Evolutionary conservation across 768 basidiomycete species (phyloP).

Genomic region (Boletus subparvulus): DNA sequence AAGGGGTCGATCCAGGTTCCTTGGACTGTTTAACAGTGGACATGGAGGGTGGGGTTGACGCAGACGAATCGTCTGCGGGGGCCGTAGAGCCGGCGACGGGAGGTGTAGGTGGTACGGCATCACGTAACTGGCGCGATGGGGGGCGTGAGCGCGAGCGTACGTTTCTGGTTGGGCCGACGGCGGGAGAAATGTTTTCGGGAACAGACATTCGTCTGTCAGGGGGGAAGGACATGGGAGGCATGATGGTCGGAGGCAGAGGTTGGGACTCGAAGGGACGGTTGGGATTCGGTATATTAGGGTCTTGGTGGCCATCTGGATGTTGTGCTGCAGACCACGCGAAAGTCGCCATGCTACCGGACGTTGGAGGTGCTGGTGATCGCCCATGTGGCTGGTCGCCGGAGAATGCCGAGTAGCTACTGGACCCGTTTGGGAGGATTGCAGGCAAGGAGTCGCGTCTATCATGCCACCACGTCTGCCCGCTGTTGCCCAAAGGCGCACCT

Average conservation of each 20-base stretch:
- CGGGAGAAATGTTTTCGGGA: constrained; percentile 52
- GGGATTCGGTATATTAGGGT: constrained; percentile 41
- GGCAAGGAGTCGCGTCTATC: constrained; percentile 76
- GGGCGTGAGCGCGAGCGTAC: constrained; percentile 70
- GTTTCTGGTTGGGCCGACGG: constrained; percentile 48
- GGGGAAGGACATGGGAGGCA: constrained; percentile 57
- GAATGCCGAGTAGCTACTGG: constrained; percentile 55
- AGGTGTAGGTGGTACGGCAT: constrained; percentile 39
- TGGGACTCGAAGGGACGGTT: constrained; percentile 51
- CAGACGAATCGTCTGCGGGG: constrained; percentile 41
- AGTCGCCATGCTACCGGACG: constrained; percentile 60
- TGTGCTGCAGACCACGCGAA: constrained; percentile 69
- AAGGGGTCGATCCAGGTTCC: constrained; percentile 68
- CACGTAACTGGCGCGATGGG: constrained; percentile 59
- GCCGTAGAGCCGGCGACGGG: constrained; percentile 39
- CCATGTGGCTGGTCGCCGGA: constrained; percentile 65
- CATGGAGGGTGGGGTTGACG: constrained; percentile 36
- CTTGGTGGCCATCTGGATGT: constrained; percentile 46
- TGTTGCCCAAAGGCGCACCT: constrained; percentile 17
- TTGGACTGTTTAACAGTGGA: constrained; percentile 40
- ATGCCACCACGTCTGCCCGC: constrained; percentile 55
- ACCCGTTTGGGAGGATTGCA: constrained; percentile 64
- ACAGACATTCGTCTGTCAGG: constrained; percentile 78
- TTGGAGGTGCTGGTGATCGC: constrained; percentile 54
- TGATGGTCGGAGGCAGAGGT: constrained; percentile 46